Base-by-base conservation (phyloP, 2,329 filamentous ascomycete genomes). In the Fusarium lyarnte region DNA sequence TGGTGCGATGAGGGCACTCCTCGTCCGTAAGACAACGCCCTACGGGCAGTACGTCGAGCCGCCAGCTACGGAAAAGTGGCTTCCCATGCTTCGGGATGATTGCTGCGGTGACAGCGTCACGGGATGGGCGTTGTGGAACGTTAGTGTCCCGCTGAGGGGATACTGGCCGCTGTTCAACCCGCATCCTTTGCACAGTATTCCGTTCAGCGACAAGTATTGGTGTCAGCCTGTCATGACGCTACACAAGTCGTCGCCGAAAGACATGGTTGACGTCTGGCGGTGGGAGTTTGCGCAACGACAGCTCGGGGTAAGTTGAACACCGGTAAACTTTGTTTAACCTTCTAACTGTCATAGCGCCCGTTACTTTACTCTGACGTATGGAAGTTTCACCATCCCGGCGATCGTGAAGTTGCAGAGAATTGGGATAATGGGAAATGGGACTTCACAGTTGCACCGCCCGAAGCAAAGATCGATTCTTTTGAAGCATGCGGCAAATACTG, bases 31-130 rank as follows among this genome's bases (percentile, higher is more conserved):
- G 66, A 73, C 70, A 9, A 78, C 76, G 5, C 46, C 72, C 9
- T 72, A 77, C 52, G 81, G 83, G 3, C 79, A 84, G 57, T 85
- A 82, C 54, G 69, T 78, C 13, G 83, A 85, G 11, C 77, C 80
- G 3, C 77, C 82, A n/a, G 67, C 81, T 42, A 81, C 77, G 38
- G 76, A 82, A 59, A 80, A 79, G 65, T 86, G 83, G 80, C 78
- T 84, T 49, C 78, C 82, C 10, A 68, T 82, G 39, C 79, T 86
- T 27, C 79, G 79, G 35, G 73, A 81, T 17, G 87, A 90, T 64
- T 88, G 85, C 76, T 87, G 86, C 54, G 87, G 87, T 10, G 87
- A 88, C 59, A 86, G 85, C 43, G 82, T 88, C 11, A 76, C 88
- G 7, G 87, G 86, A 6, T 86, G 82, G 78, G 82, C 82, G 9